These are phyloP conservation scores for Eustoma russellianum DNA, from an alignment of 257 asterid genomes.

Conservation along the genomic window DNA sequence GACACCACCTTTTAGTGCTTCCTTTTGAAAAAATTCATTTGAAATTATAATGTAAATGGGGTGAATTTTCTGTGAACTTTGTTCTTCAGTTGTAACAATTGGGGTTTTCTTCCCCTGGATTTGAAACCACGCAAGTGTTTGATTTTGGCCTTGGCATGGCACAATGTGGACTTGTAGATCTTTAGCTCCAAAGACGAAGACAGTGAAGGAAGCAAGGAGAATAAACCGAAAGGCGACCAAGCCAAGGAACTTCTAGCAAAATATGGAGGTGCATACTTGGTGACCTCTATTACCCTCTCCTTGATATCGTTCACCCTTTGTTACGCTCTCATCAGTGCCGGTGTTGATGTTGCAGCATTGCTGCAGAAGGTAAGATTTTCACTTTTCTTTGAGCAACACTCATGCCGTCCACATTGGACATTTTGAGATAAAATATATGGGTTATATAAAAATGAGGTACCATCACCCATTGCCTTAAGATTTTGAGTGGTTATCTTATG, in stretches of 20 bases:
- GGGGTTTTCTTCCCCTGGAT: neutral
- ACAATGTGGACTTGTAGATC: constrained; percentile 33
- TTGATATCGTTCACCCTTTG: constrained; percentile 78
- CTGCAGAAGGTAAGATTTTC: constrained; percentile 45
- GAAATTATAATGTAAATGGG: neutral
- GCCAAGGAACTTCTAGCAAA: constrained; percentile 82
- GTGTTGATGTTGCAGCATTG: constrained; percentile 76
- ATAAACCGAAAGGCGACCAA: constrained; percentile 69
- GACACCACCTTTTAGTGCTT: no score
- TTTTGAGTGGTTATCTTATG: no score
- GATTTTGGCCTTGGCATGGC: neutral
- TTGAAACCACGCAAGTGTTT: neutral
- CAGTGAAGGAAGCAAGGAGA: constrained; percentile 29
- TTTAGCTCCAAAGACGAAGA: constrained; percentile 58
- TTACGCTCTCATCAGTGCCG: constrained; percentile 64
- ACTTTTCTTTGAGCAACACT: no score
- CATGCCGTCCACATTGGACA: no score
- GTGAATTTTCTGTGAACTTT: neutral
- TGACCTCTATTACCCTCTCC: constrained; percentile 88
- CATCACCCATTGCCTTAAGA: no score
- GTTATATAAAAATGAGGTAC: no score
- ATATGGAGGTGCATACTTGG: constrained; percentile 95
- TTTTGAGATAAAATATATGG: no score
- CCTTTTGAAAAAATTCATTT: neutral
- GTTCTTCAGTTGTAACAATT: neutral